These are phyloP conservation scores for Silene coronaria DNA, from an alignment of 179 eudicot genomes.

Conservation along the genomic window DNA sequence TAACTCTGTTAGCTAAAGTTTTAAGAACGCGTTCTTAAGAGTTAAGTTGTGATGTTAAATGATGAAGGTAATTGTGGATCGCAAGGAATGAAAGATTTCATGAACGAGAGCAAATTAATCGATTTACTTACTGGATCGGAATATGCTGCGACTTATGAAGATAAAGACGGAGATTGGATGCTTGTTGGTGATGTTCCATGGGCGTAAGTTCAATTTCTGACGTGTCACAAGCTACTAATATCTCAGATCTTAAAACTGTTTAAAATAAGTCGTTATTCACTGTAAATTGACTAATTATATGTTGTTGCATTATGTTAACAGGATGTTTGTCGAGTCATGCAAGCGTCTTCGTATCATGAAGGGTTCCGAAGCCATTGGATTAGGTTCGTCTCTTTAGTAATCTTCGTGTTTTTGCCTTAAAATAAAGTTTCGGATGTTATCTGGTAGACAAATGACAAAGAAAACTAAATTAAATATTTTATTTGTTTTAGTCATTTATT, in stretches of 20 bases:
- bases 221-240: too few relatives aligned
- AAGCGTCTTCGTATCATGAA: conserved; percentile 53
- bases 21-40: too few relatives aligned
- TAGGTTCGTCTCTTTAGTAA: conserved; percentile 25
- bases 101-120: conserved; percentile 65
- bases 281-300: neutral
- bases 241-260: too few relatives aligned
- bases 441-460: too few relatives aligned
- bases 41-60: too few relatives aligned
- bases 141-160: conserved; percentile 73
- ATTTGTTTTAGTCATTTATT: too few relatives aligned
- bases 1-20: too few relatives aligned
- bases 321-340: conserved; percentile 49
- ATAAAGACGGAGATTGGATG: conserved; percentile 87
- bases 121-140: conserved; percentile 66
- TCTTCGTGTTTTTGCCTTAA: neutral
- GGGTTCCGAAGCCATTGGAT: conserved; percentile 48
- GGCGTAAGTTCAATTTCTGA: conserved; percentile 50
- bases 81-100: conserved; percentile 65
- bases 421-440: too few relatives aligned
- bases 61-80: conserved; percentile 52
- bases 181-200: conserved; percentile 81
- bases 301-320: conserved; percentile 1
- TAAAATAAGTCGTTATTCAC: neutral
- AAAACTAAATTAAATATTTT: neutral